Evolutionary conservation across 345 rosid genomes (phyloP).

Genomic region (Euphorbia lathyris): DNA sequence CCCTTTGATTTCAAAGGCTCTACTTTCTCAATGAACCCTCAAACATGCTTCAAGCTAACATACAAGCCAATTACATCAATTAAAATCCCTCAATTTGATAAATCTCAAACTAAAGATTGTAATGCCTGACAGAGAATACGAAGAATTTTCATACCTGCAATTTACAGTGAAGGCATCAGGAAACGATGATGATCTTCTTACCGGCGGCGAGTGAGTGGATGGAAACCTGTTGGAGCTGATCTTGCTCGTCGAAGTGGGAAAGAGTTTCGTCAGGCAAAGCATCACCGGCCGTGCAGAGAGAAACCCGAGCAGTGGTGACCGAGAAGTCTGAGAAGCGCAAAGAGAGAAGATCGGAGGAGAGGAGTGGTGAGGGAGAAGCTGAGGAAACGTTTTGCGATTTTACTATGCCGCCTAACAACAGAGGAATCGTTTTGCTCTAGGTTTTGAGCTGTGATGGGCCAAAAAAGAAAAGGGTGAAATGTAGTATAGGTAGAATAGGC

Average conservation of each 20-base stretch:
- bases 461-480: too few relatives aligned
- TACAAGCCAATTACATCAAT: slow-evolving; percentile 1
- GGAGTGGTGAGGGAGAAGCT: too few relatives aligned
- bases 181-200: slow-evolving; percentile 74
- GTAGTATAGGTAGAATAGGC: too few relatives aligned
- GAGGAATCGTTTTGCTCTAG: too few relatives aligned
- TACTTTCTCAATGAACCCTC: slow-evolving; percentile 89
- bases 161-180: slow-evolving; percentile 99
- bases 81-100: background rate
- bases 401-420: too few relatives aligned
- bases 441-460: too few relatives aligned
- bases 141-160: slow-evolving; percentile 61
- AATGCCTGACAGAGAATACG: background rate
- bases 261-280: slow-evolving; percentile 73
- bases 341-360: too few relatives aligned
- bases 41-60: slow-evolving; percentile 81
- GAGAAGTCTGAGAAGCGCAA: too few relatives aligned
- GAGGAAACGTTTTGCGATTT: too few relatives aligned
- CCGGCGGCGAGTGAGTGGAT: slow-evolving; percentile 82
- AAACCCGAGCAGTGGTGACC: too few relatives aligned
- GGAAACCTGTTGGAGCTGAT: slow-evolving; percentile 71
- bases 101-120: background rate
- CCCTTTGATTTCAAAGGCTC: slow-evolving; percentile 81
- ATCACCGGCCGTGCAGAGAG: too few relatives aligned
- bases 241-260: slow-evolving; percentile 78